A percentile compares a stretch with the other conserved stretches of the same genome.
These are phyloP conservation scores for Candida glaebosa DNA, from an alignment of 805 yeast species.

Conservation along the genomic window DNA sequence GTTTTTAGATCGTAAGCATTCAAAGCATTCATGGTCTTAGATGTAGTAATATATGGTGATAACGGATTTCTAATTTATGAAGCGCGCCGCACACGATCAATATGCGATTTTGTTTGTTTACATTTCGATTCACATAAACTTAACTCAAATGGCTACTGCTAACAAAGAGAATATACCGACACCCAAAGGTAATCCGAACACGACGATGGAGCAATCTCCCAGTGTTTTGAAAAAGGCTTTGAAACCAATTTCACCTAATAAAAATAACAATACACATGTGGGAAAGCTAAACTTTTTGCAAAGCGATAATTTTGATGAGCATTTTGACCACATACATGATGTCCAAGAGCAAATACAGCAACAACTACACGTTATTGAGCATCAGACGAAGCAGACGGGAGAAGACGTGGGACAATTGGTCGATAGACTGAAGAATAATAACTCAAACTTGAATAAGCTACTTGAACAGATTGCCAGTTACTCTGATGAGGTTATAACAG, in stretches of 20 bases:
- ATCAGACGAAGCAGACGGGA: constrained; percentile 31
- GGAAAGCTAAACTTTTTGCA: constrained; percentile 30
- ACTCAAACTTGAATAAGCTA: constrained; percentile 32
- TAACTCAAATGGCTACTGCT: not conserved
- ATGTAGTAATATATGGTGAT: too few relatives aligned
- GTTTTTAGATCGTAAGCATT: constrained; percentile 42
- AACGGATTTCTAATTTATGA: not conserved
- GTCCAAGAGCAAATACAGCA: constrained; percentile 25
- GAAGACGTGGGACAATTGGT: constrained; percentile 33
- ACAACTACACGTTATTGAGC: constrained; percentile 28
- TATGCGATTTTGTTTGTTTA: constrained; percentile 2
- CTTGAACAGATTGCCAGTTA: constrained; percentile 31
- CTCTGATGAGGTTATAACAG: constrained; percentile 32
- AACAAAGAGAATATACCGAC: constrained; percentile 8
- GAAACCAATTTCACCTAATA: constrained; percentile 29
- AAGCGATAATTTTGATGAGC: constrained; percentile 31
- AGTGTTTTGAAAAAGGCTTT: constrained; percentile 11
- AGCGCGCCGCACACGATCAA: not conserved
- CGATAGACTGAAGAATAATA: constrained; percentile 40
- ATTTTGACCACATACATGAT: constrained; percentile 26
- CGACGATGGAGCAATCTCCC: constrained; percentile 4
- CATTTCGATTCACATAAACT: too few relatives aligned
- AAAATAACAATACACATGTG: constrained; percentile 11
- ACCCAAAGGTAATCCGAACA: not conserved
- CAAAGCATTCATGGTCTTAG: too few relatives aligned